phyloP scores from a whole-genome alignment of 2,329 filamentous ascomycete genomes.

The Phialophora expanda region DNA sequence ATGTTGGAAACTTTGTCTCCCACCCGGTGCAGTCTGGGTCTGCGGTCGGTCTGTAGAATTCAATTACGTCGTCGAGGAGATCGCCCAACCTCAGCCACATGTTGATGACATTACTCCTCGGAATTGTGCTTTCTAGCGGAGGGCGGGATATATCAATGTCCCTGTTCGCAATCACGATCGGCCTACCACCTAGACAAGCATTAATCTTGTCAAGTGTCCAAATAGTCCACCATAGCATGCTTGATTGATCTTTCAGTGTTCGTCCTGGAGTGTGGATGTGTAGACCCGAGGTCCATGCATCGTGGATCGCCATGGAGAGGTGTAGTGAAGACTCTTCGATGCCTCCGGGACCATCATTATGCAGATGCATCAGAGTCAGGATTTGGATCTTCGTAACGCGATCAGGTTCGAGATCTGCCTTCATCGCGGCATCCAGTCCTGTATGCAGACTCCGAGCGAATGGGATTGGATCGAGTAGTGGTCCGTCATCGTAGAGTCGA shows the following conservation, averaged over 20 bases:
- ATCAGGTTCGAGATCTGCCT: conserved; percentile 47
- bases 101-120: conserved; percentile 42
- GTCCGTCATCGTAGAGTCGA: conserved; percentile 42
- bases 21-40: conserved; percentile 45
- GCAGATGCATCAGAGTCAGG: conserved; percentile 49
- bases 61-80: conserved; percentile 47
- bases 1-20: conserved; percentile 48
- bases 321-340: conserved; percentile 49
- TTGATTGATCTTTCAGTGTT: conserved; percentile 41
- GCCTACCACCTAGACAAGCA: conserved; percentile 49
- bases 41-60: conserved; percentile 48
- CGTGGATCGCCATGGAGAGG: conserved; percentile 49
- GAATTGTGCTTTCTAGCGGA: conserved; percentile 22
- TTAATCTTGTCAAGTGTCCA: conserved; percentile 52
- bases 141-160: conserved; percentile 49
- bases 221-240: conserved; percentile 48
- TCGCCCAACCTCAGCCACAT: conserved; percentile 49
- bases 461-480: conserved; percentile 44
- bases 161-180: conserved; percentile 48
- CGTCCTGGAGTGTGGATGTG: conserved; percentile 48
- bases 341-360: conserved; percentile 50
- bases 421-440: conserved; percentile 47
- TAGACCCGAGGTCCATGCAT: conserved; percentile 48
- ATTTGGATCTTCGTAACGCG: conserved; percentile 47
- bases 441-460: conserved; percentile 49